Base-by-base conservation (phyloP, 345 rosid genomes). In the Odontarrhena argentea region DNA sequence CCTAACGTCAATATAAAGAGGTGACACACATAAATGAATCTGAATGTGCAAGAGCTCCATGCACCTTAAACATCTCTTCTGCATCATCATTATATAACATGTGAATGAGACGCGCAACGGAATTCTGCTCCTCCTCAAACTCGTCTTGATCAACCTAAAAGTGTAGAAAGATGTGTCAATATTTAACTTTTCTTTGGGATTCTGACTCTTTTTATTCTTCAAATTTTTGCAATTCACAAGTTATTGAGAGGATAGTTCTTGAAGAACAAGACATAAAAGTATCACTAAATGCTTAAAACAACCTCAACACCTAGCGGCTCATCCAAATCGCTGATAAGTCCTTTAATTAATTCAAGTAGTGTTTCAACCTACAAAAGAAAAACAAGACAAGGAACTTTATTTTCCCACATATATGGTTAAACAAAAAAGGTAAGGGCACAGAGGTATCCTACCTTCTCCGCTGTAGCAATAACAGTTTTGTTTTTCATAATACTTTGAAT, bases 51-150 rank as follows among this genome's bases (percentile, higher is more conserved):
- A 50, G 67, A 75, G 54, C 36, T 64, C 38, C 38, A 71, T 57
- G 60, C 79, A 94, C 99, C 99, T 94, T 89, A 63, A 83, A 91
- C 99, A 94, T 88, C 83, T 94, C 97, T 74, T 91, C 99, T 18
- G 81, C 80, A 63, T 91, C 96, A 65, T 94, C 96, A 80, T 79
- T 87, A 70, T 82, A 77, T 62, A 91, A 72, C 96, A 91, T 84
- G 82, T 91, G 96, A 79, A 87, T 89, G 55, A 94, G 93, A 56
- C 96, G 93, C 14, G 96, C 91, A 67, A 94, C 97, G 65, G 99
- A 87, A 82, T 86, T 91, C 78, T 94, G 99, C 82, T 91, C 97
- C 81, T 87, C 97, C 78, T 83, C 87, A 69, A 91, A 94, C 78
- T 94, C 97, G 65, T 94, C 96, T 82, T 88, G 92, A 78, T 91